Percentiles rank a stretch among this genome's conserved stretches.
These are phyloP conservation scores for Grifola frondosa DNA, from an alignment of 1,284 basidiomycete genomes.

Conservation along the genomic window DNA sequence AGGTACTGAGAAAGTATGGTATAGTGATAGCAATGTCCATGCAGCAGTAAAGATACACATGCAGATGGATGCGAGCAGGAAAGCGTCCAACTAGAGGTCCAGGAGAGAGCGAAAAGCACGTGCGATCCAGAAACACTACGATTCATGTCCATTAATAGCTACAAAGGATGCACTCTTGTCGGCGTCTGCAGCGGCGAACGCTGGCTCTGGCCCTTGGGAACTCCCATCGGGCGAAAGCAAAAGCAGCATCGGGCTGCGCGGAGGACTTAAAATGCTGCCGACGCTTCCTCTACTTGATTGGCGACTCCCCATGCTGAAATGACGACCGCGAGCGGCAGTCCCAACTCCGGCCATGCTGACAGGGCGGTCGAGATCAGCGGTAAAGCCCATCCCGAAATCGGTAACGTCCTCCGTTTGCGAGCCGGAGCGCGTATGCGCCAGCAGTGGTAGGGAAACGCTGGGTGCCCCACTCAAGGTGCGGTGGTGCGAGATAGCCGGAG, in stretches of 20 bases:
- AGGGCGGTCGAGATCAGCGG: constrained; percentile 1
- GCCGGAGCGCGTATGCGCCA: constrained; percentile 30
- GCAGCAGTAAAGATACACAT: too few species aligned
- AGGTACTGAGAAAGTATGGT: too few species aligned
- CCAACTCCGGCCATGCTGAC: constrained; percentile 28
- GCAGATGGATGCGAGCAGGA: too few species aligned
- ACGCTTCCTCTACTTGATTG: neutral
- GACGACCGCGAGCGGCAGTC: constrained; percentile 8
- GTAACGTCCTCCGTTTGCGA: constrained; percentile 14
- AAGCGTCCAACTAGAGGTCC: too few species aligned
- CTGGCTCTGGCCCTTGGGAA: too few species aligned
- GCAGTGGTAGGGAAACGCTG: constrained; percentile 32
- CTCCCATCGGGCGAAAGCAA: too few species aligned
- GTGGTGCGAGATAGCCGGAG: constrained; percentile 25
- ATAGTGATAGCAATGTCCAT: too few species aligned
- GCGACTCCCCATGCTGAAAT: constrained; percentile 1
- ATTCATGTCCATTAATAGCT: too few species aligned
- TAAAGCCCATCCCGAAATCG: constrained; percentile 9
- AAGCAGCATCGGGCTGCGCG: neutral
- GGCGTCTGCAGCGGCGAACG: too few species aligned
- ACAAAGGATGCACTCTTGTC: too few species aligned
- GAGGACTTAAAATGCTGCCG: neutral
- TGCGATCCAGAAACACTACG: too few species aligned
- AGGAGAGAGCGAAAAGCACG: too few species aligned
- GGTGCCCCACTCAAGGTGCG: constrained; percentile 24